Evolutionary conservation across 345 rosid genomes (phyloP).

Genomic region (Laguncularia racemosa): DNA sequence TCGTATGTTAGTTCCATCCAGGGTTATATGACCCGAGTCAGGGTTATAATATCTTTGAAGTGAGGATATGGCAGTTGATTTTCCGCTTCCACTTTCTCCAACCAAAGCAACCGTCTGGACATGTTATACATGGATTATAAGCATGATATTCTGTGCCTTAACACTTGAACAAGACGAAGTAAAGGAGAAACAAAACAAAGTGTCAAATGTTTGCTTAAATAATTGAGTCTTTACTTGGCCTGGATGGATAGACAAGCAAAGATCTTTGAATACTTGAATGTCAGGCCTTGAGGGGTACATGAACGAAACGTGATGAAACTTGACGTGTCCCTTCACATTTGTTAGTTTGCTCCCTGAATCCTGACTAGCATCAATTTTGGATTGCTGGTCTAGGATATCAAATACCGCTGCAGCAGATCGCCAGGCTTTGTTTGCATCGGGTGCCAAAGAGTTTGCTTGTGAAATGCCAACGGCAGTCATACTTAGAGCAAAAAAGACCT

Average conservation of each 20-base stretch:
- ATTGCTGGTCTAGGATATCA: conserved; percentile 18
- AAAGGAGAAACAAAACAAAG: too few relatives aligned
- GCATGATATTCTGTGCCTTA: too few relatives aligned
- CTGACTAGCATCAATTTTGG: conserved; percentile 20
- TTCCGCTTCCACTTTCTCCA: conserved; percentile 43
- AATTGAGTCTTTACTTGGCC: conserved; percentile 23
- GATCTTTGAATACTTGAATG: conserved; percentile 18
- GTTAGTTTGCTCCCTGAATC: conserved; percentile 13
- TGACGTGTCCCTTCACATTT: conserved; percentile 22
- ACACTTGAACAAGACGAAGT: too few relatives aligned
- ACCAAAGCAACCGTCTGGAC: conserved; percentile 31
- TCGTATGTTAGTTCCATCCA: conserved; percentile 25
- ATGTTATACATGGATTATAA: not conserved
- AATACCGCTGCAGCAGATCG: conserved; percentile 28
- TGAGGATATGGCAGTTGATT: conserved; percentile 25
- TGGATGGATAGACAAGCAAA: conserved; percentile 22
- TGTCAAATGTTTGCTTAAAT: too few relatives aligned
- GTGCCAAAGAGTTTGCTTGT: conserved; percentile 21
- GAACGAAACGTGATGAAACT: conserved; percentile 22
- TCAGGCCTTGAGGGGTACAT: conserved; percentile 34
- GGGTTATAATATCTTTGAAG: conserved; percentile 36
- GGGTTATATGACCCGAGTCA: conserved; percentile 27
- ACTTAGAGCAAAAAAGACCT: conserved; percentile 30
- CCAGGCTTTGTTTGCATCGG: conserved; percentile 22
- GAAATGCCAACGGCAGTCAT: conserved; percentile 27